phyloP scores from a whole-genome alignment of 768 basidiomycete genomes.

The Stropharia rugosoannulata region DNA sequence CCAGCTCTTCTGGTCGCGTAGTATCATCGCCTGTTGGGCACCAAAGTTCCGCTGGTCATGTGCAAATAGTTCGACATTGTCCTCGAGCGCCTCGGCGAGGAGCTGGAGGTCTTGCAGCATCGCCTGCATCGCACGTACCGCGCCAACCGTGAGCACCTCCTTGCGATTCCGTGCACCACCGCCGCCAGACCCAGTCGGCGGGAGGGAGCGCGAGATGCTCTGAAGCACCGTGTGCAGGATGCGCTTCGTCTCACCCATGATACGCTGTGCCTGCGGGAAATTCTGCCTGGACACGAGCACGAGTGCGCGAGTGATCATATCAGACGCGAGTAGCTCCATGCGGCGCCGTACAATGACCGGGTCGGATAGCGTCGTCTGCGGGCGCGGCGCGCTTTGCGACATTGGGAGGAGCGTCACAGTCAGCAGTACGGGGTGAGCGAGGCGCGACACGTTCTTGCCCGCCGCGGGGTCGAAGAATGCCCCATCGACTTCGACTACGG shows the following conservation, averaged over 20 bases:
- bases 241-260: conserved; percentile 87
- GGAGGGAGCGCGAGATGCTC: conserved; percentile 73
- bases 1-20: conserved; percentile 96
- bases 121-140: conserved; percentile 80
- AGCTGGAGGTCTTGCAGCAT: conserved; percentile 87
- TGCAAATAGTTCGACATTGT: conserved; percentile 90
- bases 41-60: conserved; percentile 94
- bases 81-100: conserved; percentile 84
- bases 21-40: conserved; percentile 98
- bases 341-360: conserved; percentile 89
- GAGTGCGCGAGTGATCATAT: conserved; percentile 95
- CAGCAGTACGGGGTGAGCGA: conserved; percentile 92
- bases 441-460: conserved; percentile 78
- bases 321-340: conserved; percentile 95
- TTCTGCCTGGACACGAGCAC: conserved; percentile 92
- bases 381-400: conserved; percentile 33
- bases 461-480: conserved; percentile 92
- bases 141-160: conserved; percentile 69
- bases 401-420: conserved; percentile 87
- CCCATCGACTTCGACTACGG: conserved; percentile 94
- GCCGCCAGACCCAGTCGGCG: conserved; percentile 49
- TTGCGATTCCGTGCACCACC: conserved; percentile 69
- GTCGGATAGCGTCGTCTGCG: conserved; percentile 60
- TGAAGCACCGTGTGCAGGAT: conserved; percentile 91
- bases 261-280: conserved; percentile 85